Evolutionary conservation across 495 filamentous ascomycete genomes (phyloP).

Genomic region (Endocarpon pusillum): DNA sequence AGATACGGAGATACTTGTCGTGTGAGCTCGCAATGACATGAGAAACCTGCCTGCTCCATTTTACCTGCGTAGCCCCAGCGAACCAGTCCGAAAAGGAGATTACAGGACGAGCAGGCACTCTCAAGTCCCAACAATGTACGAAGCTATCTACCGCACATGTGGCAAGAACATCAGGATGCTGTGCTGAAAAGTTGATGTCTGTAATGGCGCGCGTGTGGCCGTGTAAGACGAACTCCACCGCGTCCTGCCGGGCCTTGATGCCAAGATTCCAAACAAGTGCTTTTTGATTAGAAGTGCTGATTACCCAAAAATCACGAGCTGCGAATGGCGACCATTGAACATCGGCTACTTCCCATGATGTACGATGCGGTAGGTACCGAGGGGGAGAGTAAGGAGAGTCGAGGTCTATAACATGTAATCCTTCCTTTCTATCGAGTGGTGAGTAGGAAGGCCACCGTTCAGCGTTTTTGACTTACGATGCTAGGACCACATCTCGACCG

Average conservation of each 20-base stretch:
- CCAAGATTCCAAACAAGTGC: constrained; percentile 90
- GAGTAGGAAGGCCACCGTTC: too few species aligned
- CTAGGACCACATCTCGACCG: constrained; percentile 81
- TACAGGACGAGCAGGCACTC: constrained; percentile 53
- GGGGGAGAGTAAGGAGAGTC: constrained; percentile 83
- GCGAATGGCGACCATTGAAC: constrained; percentile 97
- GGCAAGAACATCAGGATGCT: constrained; percentile 74
- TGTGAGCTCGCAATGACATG: constrained; percentile 82
- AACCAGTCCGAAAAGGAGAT: constrained; percentile 87
- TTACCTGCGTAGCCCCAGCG: constrained; percentile 88
- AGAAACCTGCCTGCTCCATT: constrained; percentile 78
- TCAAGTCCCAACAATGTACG: constrained; percentile 84
- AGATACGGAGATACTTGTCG: constrained; percentile 70
- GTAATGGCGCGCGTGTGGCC: constrained; percentile 83
- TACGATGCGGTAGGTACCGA: constrained; percentile 67
- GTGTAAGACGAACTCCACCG: constrained; percentile 79
- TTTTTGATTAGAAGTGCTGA: constrained; percentile 85
- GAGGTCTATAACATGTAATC: constrained; percentile 83
- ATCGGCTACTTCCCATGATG: constrained; percentile 93
- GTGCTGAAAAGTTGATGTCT: constrained; percentile 91
- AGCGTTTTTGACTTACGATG: too few species aligned
- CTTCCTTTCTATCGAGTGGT: too few species aligned
- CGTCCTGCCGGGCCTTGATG: constrained; percentile 50
- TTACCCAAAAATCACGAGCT: constrained; percentile 78
- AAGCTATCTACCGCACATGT: constrained; percentile 90